Conservation (phyloP, 768 basidiomycete genomes). For the Boletus barrowsii region DNA sequence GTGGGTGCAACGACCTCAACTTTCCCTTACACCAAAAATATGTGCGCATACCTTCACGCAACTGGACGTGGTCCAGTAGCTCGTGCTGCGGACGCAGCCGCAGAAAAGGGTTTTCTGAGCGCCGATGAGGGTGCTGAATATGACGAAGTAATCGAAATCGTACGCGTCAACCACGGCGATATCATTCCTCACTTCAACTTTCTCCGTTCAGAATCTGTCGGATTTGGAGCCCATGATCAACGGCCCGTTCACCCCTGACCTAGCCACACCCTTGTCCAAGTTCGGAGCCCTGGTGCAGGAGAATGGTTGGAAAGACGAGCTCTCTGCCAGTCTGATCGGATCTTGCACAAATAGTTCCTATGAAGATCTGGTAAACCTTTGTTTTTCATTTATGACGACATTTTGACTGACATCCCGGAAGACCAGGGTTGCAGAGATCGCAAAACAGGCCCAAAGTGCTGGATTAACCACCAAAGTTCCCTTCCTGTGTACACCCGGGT, state of each 20-base stretch:
- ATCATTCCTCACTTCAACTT: not conserved
- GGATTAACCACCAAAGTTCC: constrained; percentile 83
- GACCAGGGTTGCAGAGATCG: constrained; percentile 91
- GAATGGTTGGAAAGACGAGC: constrained; percentile 91
- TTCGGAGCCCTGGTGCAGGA: constrained; percentile 78
- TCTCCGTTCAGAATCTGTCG: constrained; percentile 65
- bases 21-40: constrained; percentile 91
- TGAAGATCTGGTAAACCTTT: constrained; percentile 74
- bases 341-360: constrained; percentile 99
- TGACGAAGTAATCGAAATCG: constrained; percentile 92
- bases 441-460: constrained; percentile 80
- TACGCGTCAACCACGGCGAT: constrained; percentile 36
- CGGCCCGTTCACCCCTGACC: constrained; percentile 96
- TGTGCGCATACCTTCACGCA: constrained; percentile 86
- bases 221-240: constrained; percentile 90
- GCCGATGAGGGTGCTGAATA: constrained; percentile 91
- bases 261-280: constrained; percentile 89
- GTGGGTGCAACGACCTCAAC: constrained; percentile 99
- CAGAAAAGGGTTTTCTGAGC: constrained; percentile 68
- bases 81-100: constrained; percentile 80
- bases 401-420: constrained; percentile 29
- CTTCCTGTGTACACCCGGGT: constrained; percentile 86
- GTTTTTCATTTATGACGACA: not conserved
- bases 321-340: constrained; percentile 90
- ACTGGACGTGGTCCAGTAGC: constrained; percentile 89